These are phyloP conservation scores for Amphirosellinia nigrospora DNA, from an alignment of 495 filamentous ascomycete species.

Conservation along the genomic window DNA sequence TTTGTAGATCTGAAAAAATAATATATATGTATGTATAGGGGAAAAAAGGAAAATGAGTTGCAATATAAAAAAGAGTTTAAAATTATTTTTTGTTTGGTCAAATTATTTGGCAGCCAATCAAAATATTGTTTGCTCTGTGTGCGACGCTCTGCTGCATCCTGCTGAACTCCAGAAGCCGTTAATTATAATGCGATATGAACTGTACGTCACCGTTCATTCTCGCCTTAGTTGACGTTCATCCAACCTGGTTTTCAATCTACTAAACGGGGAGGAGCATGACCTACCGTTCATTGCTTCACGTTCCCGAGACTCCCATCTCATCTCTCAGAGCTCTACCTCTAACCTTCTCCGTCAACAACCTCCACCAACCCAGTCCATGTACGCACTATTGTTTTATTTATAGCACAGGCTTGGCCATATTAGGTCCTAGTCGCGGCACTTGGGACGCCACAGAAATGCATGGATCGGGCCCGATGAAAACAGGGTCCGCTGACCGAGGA, in stretches of 20 bases:
- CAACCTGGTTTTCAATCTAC: background rate
- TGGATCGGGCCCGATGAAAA: background rate
- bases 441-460: background rate
- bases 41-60: too few relatives aligned
- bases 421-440: conserved; percentile 5
- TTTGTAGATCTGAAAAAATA: background rate
- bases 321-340: too few relatives aligned
- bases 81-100: too few relatives aligned
- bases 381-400: conserved; percentile 9
- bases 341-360: too few relatives aligned
- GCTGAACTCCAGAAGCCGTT: too few relatives aligned
- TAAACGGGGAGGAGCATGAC: background rate
- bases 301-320: background rate
- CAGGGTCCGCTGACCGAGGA: background rate
- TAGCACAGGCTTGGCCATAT: background rate
- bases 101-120: too few relatives aligned
- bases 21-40: too few relatives aligned
- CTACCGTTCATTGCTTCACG: background rate
- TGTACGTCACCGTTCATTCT: background rate
- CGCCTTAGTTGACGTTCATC: background rate
- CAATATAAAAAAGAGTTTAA: too few relatives aligned
- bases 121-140: too few relatives aligned
- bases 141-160: too few relatives aligned
- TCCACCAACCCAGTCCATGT: background rate
- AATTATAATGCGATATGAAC: too few relatives aligned